Evolutionary conservation across 108 stramenopile genomes (phyloP).

Genomic region (Schizochytrium sp.): DNA sequence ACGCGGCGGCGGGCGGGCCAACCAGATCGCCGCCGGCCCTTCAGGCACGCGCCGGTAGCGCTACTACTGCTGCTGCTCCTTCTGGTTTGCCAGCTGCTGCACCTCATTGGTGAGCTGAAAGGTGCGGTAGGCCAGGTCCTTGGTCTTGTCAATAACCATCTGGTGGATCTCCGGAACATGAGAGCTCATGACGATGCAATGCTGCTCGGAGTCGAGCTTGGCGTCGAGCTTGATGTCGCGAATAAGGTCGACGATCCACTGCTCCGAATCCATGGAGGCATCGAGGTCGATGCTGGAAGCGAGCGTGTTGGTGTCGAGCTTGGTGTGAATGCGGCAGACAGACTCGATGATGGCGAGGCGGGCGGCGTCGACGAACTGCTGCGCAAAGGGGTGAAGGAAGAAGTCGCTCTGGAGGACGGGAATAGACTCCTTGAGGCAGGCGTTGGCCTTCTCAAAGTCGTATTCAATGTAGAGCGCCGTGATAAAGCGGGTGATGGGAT

Average conservation of each 20-base stretch:
- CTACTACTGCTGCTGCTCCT: conserved; percentile 2
- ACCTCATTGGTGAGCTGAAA: conserved; percentile 20
- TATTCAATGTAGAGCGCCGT: conserved; percentile 87
- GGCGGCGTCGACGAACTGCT: conserved; percentile 89
- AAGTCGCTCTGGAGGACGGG: conserved; percentile 81
- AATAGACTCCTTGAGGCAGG: conserved; percentile 69
- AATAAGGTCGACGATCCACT: conserved; percentile 97
- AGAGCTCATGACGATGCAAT: conserved; percentile 88
- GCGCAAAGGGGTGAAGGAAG: conserved; percentile 78
- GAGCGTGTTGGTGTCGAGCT: conserved; percentile 84
- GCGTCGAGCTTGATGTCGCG: conserved; percentile 83
- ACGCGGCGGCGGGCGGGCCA: too few species aligned
- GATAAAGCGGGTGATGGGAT: conserved; percentile 95
- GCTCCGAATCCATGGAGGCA: conserved; percentile 73
- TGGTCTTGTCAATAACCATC: conserved; percentile 91
- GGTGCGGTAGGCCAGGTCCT: conserved; percentile 70
- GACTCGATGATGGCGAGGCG: conserved; percentile 98
- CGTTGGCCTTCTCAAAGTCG: conserved; percentile 94
- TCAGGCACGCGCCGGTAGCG: too few species aligned
- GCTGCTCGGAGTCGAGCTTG: conserved; percentile 83
- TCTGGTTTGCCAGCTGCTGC: background rate
- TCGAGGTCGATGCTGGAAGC: conserved; percentile 90
- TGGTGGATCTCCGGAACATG: conserved; percentile 64
- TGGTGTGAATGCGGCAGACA: conserved; percentile 96
- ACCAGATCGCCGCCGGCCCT: too few species aligned